Conservation (phyloP, 2,329 filamentous ascomycete species). For the Fusarium sarcochroum region DNA sequence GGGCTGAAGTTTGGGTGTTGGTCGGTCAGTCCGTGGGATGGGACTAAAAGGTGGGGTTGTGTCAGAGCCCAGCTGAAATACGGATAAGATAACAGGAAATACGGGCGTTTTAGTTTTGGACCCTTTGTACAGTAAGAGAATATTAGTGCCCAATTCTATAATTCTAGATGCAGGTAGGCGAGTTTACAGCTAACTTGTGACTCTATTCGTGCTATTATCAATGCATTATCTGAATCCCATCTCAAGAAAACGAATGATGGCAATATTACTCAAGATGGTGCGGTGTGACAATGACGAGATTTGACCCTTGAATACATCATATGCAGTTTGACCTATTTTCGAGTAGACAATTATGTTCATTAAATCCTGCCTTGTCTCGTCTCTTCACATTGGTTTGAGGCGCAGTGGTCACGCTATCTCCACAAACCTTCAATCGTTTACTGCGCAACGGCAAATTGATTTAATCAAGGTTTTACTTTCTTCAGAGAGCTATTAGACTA, state of each 20-base stretch:
- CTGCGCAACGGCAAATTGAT: neutral
- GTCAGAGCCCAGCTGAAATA: slow-evolving; percentile 36
- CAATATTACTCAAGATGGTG: slow-evolving; percentile 6
- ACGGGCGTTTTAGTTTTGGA: slow-evolving; percentile 14
- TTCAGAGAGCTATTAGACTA: neutral
- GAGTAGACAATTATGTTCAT: neutral
- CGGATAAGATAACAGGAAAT: slow-evolving; percentile 17
- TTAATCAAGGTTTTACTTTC: neutral
- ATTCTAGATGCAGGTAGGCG: neutral
- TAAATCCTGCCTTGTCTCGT: neutral
- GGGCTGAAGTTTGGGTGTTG: slow-evolving; percentile 25
- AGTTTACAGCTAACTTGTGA: neutral
- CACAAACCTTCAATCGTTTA: neutral
- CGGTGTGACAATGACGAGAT: slow-evolving; percentile 19
- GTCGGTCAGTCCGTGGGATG: slow-evolving; percentile 22
- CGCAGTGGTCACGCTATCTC: neutral
- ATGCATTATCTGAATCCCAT: neutral
- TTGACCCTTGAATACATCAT: slow-evolving; percentile 5
- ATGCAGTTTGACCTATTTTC: neutral
- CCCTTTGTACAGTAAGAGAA: neutral
- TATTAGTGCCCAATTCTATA: neutral
- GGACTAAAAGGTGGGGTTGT: slow-evolving; percentile 38
- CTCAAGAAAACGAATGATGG: neutral
- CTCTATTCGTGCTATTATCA: neutral
- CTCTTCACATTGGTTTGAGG: slow-evolving; percentile 1